Evolutionary conservation across 208 protist genomes (phyloP).

Genomic region (Trypanosomatidae sp.): DNA sequence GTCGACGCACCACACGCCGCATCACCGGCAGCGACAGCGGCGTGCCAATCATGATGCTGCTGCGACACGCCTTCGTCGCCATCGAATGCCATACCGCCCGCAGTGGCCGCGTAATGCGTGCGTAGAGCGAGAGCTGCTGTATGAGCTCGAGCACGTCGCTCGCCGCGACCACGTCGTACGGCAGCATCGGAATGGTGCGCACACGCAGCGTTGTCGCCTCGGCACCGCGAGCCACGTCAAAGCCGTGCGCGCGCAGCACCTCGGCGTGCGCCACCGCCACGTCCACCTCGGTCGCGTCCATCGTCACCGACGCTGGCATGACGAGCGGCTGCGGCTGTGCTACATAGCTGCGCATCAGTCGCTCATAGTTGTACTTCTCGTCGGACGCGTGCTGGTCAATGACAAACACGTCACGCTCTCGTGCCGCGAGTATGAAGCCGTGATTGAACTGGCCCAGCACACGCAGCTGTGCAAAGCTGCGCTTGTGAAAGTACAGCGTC

Average conservation of each 20-base stretch:
- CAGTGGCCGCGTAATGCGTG: slow-evolving; percentile 31
- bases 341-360: slow-evolving; percentile 42
- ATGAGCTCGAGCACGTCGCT: slow-evolving; percentile 84
- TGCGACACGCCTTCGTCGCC: slow-evolving; percentile 87
- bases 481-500: slow-evolving; percentile 55
- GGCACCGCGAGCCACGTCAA: slow-evolving; percentile 39
- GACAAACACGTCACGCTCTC: slow-evolving; percentile 82
- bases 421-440: slow-evolving; percentile 84
- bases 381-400: slow-evolving; percentile 94
- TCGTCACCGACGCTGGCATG: slow-evolving; percentile 35
- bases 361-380: slow-evolving; percentile 92
- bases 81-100: slow-evolving; percentile 85
- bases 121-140: slow-evolving; percentile 59
- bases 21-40: slow-evolving; percentile 64
- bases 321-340: slow-evolving; percentile 81
- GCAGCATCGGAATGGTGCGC: slow-evolving; percentile 56
- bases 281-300: slow-evolving; percentile 69
- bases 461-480: slow-evolving; percentile 76
- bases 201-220: slow-evolving; percentile 63
- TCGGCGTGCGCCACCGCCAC: slow-evolving; percentile 56
- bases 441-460: slow-evolving; percentile 92
- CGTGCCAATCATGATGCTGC: slow-evolving; percentile 90
- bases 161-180: slow-evolving; percentile 74
- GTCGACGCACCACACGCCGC: slow-evolving; percentile 50
- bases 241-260: slow-evolving; percentile 73